These are phyloP conservation scores for Kodamaea anthophila DNA, from an alignment of 1,139 yeast genomes.

Conservation along the genomic window DNA sequence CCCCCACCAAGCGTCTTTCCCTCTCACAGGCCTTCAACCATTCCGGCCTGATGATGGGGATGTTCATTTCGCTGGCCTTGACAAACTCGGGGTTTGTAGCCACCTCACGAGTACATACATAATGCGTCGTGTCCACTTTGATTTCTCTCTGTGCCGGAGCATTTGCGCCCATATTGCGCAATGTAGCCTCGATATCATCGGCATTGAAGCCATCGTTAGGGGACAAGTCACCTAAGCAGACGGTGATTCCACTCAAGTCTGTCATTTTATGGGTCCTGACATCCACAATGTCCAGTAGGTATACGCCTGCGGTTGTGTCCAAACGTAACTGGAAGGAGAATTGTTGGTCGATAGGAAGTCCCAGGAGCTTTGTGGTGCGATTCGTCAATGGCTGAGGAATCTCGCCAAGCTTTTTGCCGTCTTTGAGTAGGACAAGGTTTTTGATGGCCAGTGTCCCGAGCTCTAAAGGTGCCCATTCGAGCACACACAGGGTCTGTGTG, in stretches of 20 bases:
- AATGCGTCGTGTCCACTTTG: constrained; percentile 90
- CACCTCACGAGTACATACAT: constrained; percentile 66
- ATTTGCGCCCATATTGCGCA: constrained; percentile 70
- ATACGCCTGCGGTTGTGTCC: constrained; percentile 86
- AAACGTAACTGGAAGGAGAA: constrained; percentile 76
- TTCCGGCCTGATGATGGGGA: constrained; percentile 93
- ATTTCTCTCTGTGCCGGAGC: constrained; percentile 68
- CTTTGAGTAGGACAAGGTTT: constrained; percentile 72
- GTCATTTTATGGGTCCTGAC: constrained; percentile 94
- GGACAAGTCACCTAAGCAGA: constrained; percentile 79
- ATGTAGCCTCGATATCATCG: constrained; percentile 58
- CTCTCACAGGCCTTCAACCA: constrained; percentile 93
- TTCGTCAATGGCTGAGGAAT: constrained; percentile 81
- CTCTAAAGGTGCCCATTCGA: constrained; percentile 87
- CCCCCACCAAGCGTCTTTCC: constrained; percentile 89
- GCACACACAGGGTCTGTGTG: constrained; percentile 91
- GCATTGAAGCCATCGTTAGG: constrained; percentile 51
- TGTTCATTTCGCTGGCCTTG: constrained; percentile 79
- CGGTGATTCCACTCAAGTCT: constrained; percentile 86
- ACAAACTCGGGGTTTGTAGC: constrained; percentile 56
- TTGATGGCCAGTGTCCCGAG: constrained; percentile 80
- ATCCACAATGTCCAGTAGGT: constrained; percentile 58
- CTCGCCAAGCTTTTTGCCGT: constrained; percentile 71
- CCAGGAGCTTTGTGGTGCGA: constrained; percentile 82
- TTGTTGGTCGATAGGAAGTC: constrained; percentile 79